Base-by-base conservation (phyloP, 2,329 filamentous ascomycete genomes). In the Colletotrichum salicis region DNA sequence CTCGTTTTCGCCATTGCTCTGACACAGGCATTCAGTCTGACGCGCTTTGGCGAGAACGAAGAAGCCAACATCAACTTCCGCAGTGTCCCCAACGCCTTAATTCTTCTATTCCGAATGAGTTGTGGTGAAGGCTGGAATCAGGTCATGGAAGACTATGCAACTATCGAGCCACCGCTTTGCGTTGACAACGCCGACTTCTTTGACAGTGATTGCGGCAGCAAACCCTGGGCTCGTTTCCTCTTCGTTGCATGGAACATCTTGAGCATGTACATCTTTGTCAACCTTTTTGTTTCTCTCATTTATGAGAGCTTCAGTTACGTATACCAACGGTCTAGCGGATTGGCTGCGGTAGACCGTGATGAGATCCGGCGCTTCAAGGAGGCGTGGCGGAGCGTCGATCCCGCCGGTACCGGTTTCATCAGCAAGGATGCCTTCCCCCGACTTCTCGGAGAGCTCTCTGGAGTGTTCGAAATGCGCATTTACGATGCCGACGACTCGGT, bases 201-300 rank as follows among this genome's bases (percentile, higher is more conserved):
- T 77, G 85, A 93, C 54, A 96, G 94, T 77, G 97, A 99, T 82
- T 99, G 96, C 78, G 96, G 96, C 70, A 97, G 96, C 83, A 89
- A 91, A 62, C 89, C 91, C 51, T 99, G 96, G 95, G 95, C 96
- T 8, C 89, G 95, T 63, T 90, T 91, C 41, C 86, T 99, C 11
- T 99, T 99, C 84, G 95, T 98, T 70, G 90, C 93, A 5, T 99
- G 96, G 96, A 99, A 99, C 85, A 96, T 99, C 77, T 89, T 99
- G 82, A 98, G 96, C 93, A 99, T 99, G 96, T 99, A 99, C 84
- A 97, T 99, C 78, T 99, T 99, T 78, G 96, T 98, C 79, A 98
- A 96, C 79, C 85, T 99, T 79, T 99, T 99, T 81, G 96, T 99
- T 71, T 99, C 96, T 60, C 91, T 99, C 80, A 99, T 99, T 76